Conservation (phyloP, 1,284 basidiomycete genomes). For the Leccinum pallidistipes region DNA sequence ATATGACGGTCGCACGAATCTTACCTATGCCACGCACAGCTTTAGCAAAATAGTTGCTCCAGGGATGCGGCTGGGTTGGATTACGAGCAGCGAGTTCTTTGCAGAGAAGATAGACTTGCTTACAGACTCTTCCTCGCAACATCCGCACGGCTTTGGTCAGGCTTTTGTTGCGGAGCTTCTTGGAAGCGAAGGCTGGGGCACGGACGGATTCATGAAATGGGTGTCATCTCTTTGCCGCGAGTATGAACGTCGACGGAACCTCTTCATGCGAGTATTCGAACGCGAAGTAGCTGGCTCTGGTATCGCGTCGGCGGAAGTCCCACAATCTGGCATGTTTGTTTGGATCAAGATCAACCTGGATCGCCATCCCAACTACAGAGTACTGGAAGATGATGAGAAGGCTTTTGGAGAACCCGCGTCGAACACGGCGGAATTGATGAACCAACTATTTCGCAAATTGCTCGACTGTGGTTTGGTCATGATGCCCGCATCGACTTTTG, state of each 20-base stretch:
- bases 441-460: conserved; percentile 35
- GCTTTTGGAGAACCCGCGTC: conserved; percentile 20
- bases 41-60: conserved; percentile 49
- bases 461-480: conserved; percentile 32
- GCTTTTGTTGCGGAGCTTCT: conserved; percentile 35
- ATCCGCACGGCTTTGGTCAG: conserved; percentile 33
- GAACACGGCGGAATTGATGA: conserved; percentile 37
- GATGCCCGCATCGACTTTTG: conserved; percentile 39
- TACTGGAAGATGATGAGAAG: conserved; percentile 15
- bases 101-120: conserved; percentile 49
- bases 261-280: conserved; percentile 35
- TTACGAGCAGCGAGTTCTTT: conserved; percentile 45
- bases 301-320: conserved; percentile 28
- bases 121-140: conserved; percentile 35
- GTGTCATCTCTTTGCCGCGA: conserved; percentile 31
- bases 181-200: conserved; percentile 29
- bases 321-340: conserved; percentile 39
- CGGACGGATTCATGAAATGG: conserved; percentile 37
- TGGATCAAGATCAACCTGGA: conserved; percentile 37
- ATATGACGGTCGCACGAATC: conserved; percentile 35
- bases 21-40: conserved; percentile 14
- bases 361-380: conserved; percentile 30
- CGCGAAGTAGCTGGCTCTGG: conserved; percentile 22
- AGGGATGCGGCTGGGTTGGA: conserved; percentile 58
- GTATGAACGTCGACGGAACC: conserved; percentile 33